Evolutionary conservation across 179 eudicot species (phyloP).

Genomic region (Silene noctiflora): DNA sequence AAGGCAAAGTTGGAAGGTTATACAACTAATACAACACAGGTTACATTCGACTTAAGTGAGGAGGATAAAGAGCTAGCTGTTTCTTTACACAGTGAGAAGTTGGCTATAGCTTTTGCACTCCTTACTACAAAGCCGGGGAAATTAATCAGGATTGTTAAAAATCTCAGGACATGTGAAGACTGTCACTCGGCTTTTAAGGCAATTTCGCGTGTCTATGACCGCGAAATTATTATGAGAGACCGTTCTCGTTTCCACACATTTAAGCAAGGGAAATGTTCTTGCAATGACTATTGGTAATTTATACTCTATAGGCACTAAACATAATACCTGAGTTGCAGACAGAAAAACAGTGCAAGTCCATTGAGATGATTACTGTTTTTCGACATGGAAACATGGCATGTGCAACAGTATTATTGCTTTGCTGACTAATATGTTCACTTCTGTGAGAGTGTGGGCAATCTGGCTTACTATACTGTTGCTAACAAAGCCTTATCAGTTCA

Average conservation of each 20-base stretch:
- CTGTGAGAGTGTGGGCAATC: neutral
- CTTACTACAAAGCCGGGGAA: slow-evolving; percentile 44
- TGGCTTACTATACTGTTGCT: slow-evolving; percentile 26
- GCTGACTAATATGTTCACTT: slow-evolving; percentile 1
- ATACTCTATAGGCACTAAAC: neutral
- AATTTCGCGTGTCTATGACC: slow-evolving; percentile 53
- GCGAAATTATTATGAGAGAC: slow-evolving; percentile 74
- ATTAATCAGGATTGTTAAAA: slow-evolving; percentile 57
- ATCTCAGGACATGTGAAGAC: slow-evolving; percentile 78
- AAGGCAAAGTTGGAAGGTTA: slow-evolving; percentile 46
- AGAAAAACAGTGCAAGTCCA: slow-evolving; percentile 12
- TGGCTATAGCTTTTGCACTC: slow-evolving; percentile 75
- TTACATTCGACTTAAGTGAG: slow-evolving; percentile 72
- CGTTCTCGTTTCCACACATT: slow-evolving; percentile 74
- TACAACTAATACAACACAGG: slow-evolving; percentile 41
- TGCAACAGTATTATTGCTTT: slow-evolving; percentile 25
- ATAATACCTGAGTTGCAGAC: slow-evolving; percentile 13
- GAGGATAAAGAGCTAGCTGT: slow-evolving; percentile 84
- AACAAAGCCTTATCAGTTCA: slow-evolving; percentile 5
- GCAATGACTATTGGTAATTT: slow-evolving; percentile 49
- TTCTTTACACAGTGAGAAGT: slow-evolving; percentile 77
- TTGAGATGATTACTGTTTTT: slow-evolving; percentile 21
- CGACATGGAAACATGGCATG: slow-evolving; percentile 18
- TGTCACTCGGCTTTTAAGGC: slow-evolving; percentile 65
- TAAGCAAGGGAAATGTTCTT: slow-evolving; percentile 50